Percentiles rank a stretch among this genome's conserved stretches.
phyloP scores from a whole-genome alignment of 2,329 filamentous ascomycete species.

The Emmonsiellopsis sp. region DNA sequence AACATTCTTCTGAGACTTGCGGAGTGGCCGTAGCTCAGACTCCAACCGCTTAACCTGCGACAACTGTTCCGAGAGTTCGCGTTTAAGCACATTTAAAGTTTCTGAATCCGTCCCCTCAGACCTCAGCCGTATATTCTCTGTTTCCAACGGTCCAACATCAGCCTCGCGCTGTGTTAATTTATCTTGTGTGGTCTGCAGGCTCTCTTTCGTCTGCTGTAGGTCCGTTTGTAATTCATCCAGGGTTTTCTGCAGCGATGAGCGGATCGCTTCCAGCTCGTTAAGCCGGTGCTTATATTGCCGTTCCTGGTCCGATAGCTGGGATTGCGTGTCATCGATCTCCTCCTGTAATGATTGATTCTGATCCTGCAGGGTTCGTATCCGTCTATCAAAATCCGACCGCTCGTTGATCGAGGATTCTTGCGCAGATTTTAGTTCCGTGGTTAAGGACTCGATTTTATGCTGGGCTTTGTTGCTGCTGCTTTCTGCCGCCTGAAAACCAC shows the following conservation, averaged over 20 bases:
- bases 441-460: constrained; percentile 46
- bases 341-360: constrained; percentile 67
- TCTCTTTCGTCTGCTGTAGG: constrained; percentile 46
- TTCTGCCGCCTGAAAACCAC: constrained; percentile 39
- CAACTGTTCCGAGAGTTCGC: constrained; percentile 84
- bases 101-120: constrained; percentile 81
- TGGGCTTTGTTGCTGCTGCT: constrained; percentile 41
- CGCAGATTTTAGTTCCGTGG: constrained; percentile 46
- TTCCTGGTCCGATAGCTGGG: constrained; percentile 60
- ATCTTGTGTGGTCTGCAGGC: constrained; percentile 54
- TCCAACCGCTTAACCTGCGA: constrained; percentile 83
- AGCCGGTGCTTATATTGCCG: constrained; percentile 55
- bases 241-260: constrained; percentile 49
- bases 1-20: constrained; percentile 75
- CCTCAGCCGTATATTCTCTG: constrained; percentile 73
- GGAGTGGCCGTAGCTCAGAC: constrained; percentile 71
- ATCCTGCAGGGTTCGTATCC: constrained; percentile 51
- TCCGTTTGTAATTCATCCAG: constrained; percentile 43
- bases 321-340: constrained; percentile 73
- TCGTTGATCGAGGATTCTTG: constrained; percentile 49
- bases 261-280: constrained; percentile 53
- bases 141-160: constrained; percentile 66
- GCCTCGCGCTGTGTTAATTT: constrained; percentile 61
- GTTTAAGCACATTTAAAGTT: constrained; percentile 73
- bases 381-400: constrained; percentile 46